Percentiles rank a stretch among this genome's conserved stretches.
Evolutionary conservation across 2,329 filamentous ascomycete genomes (phyloP).

Genomic region (Colletotrichum salicis): DNA sequence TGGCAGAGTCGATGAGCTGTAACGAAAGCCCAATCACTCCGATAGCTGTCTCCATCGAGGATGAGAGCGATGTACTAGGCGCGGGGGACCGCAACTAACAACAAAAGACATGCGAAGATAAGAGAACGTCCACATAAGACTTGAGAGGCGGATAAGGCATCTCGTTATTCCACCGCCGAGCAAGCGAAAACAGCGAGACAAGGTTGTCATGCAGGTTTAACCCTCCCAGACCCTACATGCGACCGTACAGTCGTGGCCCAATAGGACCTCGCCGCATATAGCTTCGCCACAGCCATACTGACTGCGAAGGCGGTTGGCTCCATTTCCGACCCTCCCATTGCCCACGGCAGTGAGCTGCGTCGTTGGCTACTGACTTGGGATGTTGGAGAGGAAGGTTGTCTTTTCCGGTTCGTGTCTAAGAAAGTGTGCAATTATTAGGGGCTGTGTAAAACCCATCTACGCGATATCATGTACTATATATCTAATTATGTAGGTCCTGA

Average conservation of each 20-base stretch:
- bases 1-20: constrained; percentile 15
- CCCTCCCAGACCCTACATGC: not conserved
- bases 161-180: not conserved
- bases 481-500: not conserved
- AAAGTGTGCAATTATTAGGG: not conserved
- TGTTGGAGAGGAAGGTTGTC: not conserved
- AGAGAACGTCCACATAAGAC: not conserved
- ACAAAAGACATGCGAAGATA: not conserved
- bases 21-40: constrained; percentile 24
- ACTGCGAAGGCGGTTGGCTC: not conserved
- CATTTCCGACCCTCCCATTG: not conserved
- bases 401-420: not conserved
- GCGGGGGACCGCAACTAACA: not conserved
- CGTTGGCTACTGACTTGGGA: not conserved
- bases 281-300: not conserved
- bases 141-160: not conserved
- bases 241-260: not conserved
- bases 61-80: not conserved
- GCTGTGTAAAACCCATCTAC: not conserved
- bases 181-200: not conserved
- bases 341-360: not conserved
- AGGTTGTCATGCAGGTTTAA: not conserved
- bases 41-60: constrained; percentile 24
- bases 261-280: not conserved
- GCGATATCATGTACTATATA: not conserved